Conservation (phyloP, 805 yeast genomes). For the Saccharomyces eubayanus region DNA sequence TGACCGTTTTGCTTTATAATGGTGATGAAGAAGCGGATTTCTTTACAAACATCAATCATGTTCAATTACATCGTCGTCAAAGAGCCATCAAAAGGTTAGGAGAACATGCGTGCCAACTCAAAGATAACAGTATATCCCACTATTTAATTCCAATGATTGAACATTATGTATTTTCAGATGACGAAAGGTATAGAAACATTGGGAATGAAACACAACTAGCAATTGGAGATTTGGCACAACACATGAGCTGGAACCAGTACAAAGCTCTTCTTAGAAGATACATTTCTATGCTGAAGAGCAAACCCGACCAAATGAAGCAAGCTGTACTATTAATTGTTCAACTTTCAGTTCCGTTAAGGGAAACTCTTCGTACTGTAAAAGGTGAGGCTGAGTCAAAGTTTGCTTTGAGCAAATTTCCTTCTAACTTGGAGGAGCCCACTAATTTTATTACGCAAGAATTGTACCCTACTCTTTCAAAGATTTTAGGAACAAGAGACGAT, state of each 20-base stretch:
- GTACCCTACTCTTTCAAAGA: constrained; percentile 51
- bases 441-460: constrained; percentile 47
- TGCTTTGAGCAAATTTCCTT: constrained; percentile 31
- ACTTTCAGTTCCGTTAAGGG: constrained; percentile 42
- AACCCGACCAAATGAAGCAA: constrained; percentile 45
- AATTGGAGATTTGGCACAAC: constrained; percentile 48
- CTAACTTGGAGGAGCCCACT: constrained; percentile 33
- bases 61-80: constrained; percentile 80
- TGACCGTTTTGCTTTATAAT: constrained; percentile 52
- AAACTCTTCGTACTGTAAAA: constrained; percentile 26
- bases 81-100: constrained; percentile 66
- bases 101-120: constrained; percentile 39
- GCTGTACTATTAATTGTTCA: constrained; percentile 51
- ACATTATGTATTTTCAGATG: constrained; percentile 55
- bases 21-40: constrained; percentile 81
- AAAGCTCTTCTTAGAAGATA: constrained; percentile 68
- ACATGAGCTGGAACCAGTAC: constrained; percentile 71
- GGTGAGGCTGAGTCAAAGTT: constrained; percentile 11
- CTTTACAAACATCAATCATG: constrained; percentile 67
- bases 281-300: constrained; percentile 40
- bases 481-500: constrained; percentile 60
- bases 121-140: constrained; percentile 59
- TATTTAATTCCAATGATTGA: constrained; percentile 81
- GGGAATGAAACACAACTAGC: constrained; percentile 58
- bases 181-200: constrained; percentile 52